Conservation (phyloP, 768 basidiomycete species). For the Tulasnella sp. region DNA sequence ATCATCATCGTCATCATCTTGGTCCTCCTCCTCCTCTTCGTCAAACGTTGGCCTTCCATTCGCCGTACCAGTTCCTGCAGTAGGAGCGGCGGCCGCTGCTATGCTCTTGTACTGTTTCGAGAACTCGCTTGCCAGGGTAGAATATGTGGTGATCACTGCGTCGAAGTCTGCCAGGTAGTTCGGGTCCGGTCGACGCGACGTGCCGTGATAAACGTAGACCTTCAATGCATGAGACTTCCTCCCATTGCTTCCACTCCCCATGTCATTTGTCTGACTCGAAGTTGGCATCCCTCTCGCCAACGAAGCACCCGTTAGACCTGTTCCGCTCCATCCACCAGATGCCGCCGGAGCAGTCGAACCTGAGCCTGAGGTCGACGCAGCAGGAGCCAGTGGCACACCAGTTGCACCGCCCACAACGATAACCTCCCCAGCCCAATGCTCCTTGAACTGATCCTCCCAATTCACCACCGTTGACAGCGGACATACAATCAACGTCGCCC, state of each 20-base stretch:
- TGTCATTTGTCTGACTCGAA: constrained; percentile 18
- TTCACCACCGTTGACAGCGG: constrained; percentile 94
- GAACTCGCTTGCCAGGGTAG: constrained; percentile 89
- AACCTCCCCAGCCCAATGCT: constrained; percentile 91
- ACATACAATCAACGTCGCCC: constrained; percentile 92
- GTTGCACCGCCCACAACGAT: constrained; percentile 63
- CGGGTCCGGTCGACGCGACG: constrained; percentile 76
- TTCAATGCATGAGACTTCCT: constrained; percentile 46
- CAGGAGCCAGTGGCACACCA: constrained; percentile 29
- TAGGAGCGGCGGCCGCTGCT: constrained; percentile 38
- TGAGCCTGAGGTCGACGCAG: constrained; percentile 29
- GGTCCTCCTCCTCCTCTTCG: constrained; percentile 39
- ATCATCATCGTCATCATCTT: constrained; percentile 42
- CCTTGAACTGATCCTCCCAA: constrained; percentile 97
- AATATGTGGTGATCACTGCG: constrained; percentile 94
- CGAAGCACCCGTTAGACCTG: background rate
- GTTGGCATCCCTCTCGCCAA: constrained; percentile 9
- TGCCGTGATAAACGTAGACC: constrained; percentile 94
- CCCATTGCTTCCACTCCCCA: constrained; percentile 20
- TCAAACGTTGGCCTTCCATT: constrained; percentile 14
- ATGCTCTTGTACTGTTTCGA: constrained; percentile 74
- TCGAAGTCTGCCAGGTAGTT: constrained; percentile 86
- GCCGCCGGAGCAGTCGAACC: constrained; percentile 15
- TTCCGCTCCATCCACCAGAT: constrained; percentile 8
- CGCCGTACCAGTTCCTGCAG: background rate